These are phyloP conservation scores for Lipomyces oligophaga DNA, from an alignment of 805 yeast species.

Conservation along the genomic window DNA sequence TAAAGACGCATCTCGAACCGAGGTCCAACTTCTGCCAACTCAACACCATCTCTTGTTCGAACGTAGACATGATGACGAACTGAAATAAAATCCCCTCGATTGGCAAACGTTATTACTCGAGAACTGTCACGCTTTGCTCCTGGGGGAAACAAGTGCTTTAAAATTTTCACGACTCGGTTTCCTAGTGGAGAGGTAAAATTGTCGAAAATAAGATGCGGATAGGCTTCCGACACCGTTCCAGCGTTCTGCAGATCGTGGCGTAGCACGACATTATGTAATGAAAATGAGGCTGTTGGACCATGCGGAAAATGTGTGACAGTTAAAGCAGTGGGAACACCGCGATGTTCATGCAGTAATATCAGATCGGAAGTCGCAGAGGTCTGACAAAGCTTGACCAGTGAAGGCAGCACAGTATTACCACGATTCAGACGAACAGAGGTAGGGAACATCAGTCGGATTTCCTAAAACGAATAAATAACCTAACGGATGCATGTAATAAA, in stretches of 20 bases:
- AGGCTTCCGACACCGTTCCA: slow-evolving; percentile 86
- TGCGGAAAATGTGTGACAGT: slow-evolving; percentile 95
- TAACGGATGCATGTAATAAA: not conserved
- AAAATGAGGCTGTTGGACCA: slow-evolving; percentile 94
- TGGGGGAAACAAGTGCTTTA: slow-evolving; percentile 91
- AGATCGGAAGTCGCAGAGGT: slow-evolving; percentile 79
- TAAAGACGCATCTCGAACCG: slow-evolving; percentile 93
- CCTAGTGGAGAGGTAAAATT: slow-evolving; percentile 81
- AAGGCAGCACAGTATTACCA: slow-evolving; percentile 86
- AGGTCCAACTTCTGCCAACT: slow-evolving; percentile 96
- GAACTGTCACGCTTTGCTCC: slow-evolving; percentile 90
- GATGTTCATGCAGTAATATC: slow-evolving; percentile 85
- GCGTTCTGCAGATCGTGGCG: slow-evolving; percentile 86
- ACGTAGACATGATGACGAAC: slow-evolving; percentile 96
- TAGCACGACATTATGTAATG: slow-evolving; percentile 87
- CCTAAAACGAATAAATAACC: slow-evolving; percentile 37
- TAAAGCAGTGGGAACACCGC: slow-evolving; percentile 95
- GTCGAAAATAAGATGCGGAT: slow-evolving; percentile 92
- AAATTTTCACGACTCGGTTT: slow-evolving; percentile 67
- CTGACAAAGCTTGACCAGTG: slow-evolving; percentile 77
- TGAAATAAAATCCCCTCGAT: slow-evolving; percentile 84
- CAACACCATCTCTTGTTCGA: slow-evolving; percentile 80
- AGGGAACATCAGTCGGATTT: slow-evolving; percentile 83
- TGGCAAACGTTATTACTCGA: slow-evolving; percentile 88
- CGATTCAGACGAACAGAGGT: slow-evolving; percentile 84